A percentile compares a stretch with the other conserved stretches of the same genome.
Evolutionary conservation across 208 protist species (phyloP).

Genomic region (Trichomonas gallinae): DNA sequence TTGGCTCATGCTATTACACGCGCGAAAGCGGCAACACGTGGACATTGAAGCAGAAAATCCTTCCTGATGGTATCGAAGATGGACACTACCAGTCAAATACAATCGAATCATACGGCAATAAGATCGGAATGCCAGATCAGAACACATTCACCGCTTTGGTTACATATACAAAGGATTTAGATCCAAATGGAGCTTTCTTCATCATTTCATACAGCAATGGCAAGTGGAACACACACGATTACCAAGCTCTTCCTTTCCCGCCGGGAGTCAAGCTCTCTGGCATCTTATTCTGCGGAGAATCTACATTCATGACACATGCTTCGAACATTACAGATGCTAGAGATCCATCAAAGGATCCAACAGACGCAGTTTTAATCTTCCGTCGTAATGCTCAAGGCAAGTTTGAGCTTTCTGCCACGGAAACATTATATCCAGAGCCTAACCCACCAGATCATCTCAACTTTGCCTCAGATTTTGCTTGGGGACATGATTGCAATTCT

Average conservation of each 20-base stretch:
- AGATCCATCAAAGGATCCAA: neutral
- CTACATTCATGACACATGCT: neutral
- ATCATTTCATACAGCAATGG: neutral
- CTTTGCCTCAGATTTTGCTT: neutral
- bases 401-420: neutral
- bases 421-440: neutral
- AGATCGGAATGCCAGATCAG: neutral
- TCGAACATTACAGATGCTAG: neutral
- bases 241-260: neutral
- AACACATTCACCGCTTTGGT: neutral
- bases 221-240: neutral
- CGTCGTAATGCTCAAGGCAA: neutral
- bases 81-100: neutral
- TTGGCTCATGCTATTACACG: neutral
- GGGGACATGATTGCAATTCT: neutral
- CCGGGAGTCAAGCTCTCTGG: neutral
- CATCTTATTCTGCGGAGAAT: neutral
- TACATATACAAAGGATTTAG: neutral
- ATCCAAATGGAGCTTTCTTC: neutral
- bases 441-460: neutral
- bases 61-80: neutral
- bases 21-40: neutral
- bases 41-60: neutral
- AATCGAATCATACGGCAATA: neutral
- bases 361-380: neutral